phyloP scores from a whole-genome alignment of 2,329 filamentous ascomycete genomes.

The Sporothrix euskadiensis region DNA sequence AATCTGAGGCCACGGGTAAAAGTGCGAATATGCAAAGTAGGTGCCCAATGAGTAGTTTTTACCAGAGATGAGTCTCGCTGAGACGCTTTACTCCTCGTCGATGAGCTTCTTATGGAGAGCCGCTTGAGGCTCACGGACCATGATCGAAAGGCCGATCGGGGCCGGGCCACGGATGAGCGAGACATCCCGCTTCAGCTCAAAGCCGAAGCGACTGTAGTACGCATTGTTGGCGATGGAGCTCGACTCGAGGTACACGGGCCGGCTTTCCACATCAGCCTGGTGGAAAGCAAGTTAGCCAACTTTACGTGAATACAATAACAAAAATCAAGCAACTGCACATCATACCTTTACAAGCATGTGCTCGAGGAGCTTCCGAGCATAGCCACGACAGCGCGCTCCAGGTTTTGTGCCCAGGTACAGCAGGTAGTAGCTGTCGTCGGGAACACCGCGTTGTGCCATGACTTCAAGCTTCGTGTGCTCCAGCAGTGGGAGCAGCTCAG shows the following conservation, averaged over 20 bases:
- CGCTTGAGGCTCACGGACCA: slow-evolving; percentile 70
- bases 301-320: neutral
- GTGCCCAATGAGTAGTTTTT: neutral
- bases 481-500: slow-evolving; percentile 73
- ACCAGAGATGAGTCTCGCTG: neutral
- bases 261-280: slow-evolving; percentile 67
- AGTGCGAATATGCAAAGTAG: neutral
- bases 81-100: neutral
- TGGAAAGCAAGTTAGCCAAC: neutral
- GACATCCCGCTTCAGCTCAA: slow-evolving; percentile 64
- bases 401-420: slow-evolving; percentile 80
- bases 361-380: slow-evolving; percentile 69
- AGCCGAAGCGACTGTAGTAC: slow-evolving; percentile 77
- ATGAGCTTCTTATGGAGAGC: slow-evolving; percentile 32
- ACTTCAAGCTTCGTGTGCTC: slow-evolving; percentile 69
- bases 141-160: slow-evolving; percentile 71
- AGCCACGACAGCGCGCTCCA: slow-evolving; percentile 68
- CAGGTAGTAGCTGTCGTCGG: slow-evolving; percentile 66
- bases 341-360: slow-evolving; percentile 64
- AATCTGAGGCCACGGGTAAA: neutral
- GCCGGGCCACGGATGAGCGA: slow-evolving; percentile 58
- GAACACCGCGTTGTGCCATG: slow-evolving; percentile 57
- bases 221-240: slow-evolving; percentile 66
- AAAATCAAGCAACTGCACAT: slow-evolving; percentile 27
- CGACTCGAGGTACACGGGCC: slow-evolving; percentile 76